Base-by-base conservation (phyloP, 2,329 filamentous ascomycete genomes). In the Talaromyces sp. region DNA sequence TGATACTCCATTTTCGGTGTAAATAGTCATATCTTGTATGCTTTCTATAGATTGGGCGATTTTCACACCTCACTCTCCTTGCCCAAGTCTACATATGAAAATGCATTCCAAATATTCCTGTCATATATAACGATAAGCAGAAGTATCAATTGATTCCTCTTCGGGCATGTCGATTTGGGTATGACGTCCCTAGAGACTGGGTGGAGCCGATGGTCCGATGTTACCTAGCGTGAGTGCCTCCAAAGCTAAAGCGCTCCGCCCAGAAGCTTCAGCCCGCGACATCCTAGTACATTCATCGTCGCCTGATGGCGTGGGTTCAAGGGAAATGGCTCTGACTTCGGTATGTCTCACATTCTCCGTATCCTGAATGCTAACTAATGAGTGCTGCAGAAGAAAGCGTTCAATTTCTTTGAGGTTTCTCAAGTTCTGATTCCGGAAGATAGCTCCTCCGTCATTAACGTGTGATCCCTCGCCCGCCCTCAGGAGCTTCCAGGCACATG, bases 321-420 rank as follows among this genome's bases (percentile, higher is more conserved):
- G 72, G 67, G 71, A 77, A 74, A 80, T 80, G 78, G 78, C 78
- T 72, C 66, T 80, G 72, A 79, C 77, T 74, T 80, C 78, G 73
- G 78, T 80, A 73, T 66, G 71, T 9, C 3, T 13, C 10, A 33
- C 11, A 35, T 45, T 27, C 31, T 17, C 58, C 8, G n/a, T 13
- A 3, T 50, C 10, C n/a, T 43, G 22, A 15, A 47, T 60, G 15
- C 25, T 8, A 41, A 57, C 45, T 65, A n/a, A 65, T 19, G 2
- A 9, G 7, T 19, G 11, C 41, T 33, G 31, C 69, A 97, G 94
- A 98, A 95, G 94, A 97, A 97, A 90, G 89, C 90, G 72, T 99
- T 99, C 83, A 93, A 96, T 85, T 99, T 99, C 89, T 98, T 99
- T 86, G 92, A 97, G 81, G 92, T 96, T 78, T 88, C 88, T 76